These are phyloP conservation scores for Conidiobolus incongruus DNA, from an alignment of 371 early-diverging fungal genomes.

Conservation along the genomic window DNA sequence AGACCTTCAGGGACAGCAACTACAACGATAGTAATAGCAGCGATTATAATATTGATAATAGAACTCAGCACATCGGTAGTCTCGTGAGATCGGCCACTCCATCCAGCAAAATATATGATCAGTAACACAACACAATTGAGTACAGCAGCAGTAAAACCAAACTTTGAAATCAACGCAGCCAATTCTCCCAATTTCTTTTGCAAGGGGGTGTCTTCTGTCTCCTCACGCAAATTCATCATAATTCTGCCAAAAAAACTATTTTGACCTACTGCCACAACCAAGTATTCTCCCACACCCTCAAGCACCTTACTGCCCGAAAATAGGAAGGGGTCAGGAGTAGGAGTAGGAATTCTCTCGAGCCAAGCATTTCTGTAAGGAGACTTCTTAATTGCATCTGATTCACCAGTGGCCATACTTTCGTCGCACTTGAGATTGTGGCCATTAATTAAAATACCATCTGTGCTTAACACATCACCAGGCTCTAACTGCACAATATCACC, in stretches of 20 bases:
- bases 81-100: slow-evolving; percentile 1
- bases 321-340: slow-evolving; percentile 30
- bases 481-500: slow-evolving; percentile 83
- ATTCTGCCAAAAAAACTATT: slow-evolving; percentile 55
- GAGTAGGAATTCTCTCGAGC: neutral
- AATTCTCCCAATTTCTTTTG: slow-evolving; percentile 38
- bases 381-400: slow-evolving; percentile 62
- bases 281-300: slow-evolving; percentile 49
- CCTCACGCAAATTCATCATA: slow-evolving; percentile 39
- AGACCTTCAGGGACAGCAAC: slow-evolving; percentile 66
- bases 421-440: slow-evolving; percentile 76
- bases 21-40: slow-evolving; percentile 44
- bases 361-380: slow-evolving; percentile 14
- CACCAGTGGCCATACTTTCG: slow-evolving; percentile 83
- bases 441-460: slow-evolving; percentile 63
- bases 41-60: slow-evolving; percentile 33
- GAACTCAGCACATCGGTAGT: slow-evolving; percentile 13
- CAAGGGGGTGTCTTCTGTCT: slow-evolving; percentile 28
- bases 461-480: slow-evolving; percentile 83
- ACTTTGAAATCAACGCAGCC: slow-evolving; percentile 41
- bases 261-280: slow-evolving; percentile 39
- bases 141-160: slow-evolving; percentile 35
- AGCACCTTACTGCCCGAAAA: slow-evolving; percentile 47
- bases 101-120: slow-evolving; percentile 23
- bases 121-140: slow-evolving; percentile 33